Base-by-base conservation (phyloP, 164 flowering plant species). In the Nymphaea colorata region DNA sequence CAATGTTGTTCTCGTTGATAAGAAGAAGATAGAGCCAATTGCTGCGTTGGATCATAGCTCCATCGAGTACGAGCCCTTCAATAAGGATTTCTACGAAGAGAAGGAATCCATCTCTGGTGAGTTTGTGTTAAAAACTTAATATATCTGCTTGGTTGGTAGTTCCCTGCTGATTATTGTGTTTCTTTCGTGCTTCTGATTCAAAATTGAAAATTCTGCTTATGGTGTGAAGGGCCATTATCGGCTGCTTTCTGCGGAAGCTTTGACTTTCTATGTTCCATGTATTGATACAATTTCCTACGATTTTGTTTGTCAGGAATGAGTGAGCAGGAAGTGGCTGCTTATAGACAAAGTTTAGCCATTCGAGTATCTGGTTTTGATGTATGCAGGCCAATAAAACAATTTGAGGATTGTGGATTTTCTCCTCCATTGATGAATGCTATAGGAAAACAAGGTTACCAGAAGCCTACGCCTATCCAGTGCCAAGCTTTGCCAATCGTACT, bases 351-450 rank as follows among this genome's bases (percentile, higher is more conserved):
- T 73, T 73, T 88, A 79, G 89, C 85, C 17, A 90, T 94, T 69
- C 98, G 91, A 64, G 93, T 90, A n/a, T 90, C 99, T 3, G 99
- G 99, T 57, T 91, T 94, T 80, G 97, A 95, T 81, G 92, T 92
- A 43, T 87, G 94, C 41, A 79, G 90, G 72, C 98, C 98, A 61
- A 44, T 92, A 44, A 92, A 89, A 76, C 79, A 76, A 42, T 95
- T 95, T 81, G 94, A 90, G 66, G 97, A 95, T 61, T 87, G 87
- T 78, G 89, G 94, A 3, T 95, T 95, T 76, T 82, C 99, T 69
- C 61, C 78, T 6, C 86, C 84, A 44, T 67, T 91, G 66, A 86
- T 88, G 97, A 81, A 75, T 82, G 91, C 96, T 42, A 90, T 95
- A 41, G 66, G 83, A 25, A 92, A 90, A 72, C 98, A 95, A 79